These are phyloP conservation scores for Planoprotostelium fungivorum DNA, from an alignment of 78 protist species.

Conservation along the genomic window DNA sequence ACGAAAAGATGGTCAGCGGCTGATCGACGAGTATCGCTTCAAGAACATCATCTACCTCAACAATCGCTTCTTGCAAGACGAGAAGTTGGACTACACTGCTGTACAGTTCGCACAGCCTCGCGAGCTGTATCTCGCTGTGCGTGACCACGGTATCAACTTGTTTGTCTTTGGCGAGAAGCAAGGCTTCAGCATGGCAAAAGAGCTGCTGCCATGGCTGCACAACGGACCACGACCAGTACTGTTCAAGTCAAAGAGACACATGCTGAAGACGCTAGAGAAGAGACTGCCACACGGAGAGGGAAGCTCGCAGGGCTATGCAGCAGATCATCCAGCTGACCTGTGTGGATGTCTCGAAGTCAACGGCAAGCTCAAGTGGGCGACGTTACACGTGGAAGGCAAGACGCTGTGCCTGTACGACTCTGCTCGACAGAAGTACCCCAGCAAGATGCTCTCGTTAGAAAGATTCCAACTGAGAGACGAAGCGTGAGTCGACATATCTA, in stretches of 20 bases:
- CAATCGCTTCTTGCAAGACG: slow-evolving; percentile 29
- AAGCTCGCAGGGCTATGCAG: neutral
- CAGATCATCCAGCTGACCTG: neutral
- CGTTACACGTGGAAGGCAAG: neutral
- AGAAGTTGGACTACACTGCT: slow-evolving; percentile 9
- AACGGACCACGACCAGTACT: neutral
- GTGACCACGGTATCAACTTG: slow-evolving; percentile 28
- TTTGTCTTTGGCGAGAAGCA: slow-evolving; percentile 12
- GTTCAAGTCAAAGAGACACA: neutral
- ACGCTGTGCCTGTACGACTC: neutral
- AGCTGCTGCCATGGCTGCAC: neutral
- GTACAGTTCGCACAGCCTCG: slow-evolving; percentile 1
- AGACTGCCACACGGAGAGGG: neutral
- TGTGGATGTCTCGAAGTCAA: neutral
- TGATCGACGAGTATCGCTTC: slow-evolving; percentile 18
- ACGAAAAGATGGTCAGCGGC: slow-evolving; percentile 15
- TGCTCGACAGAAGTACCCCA: neutral
- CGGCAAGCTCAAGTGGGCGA: neutral
- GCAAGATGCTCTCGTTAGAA: neutral
- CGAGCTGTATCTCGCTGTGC: slow-evolving; percentile 34
- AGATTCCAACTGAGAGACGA: neutral
- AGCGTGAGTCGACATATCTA: neutral
- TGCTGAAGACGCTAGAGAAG: neutral
- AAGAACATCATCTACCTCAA: slow-evolving; percentile 31
- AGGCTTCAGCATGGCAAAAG: neutral